Evolutionary conservation across 495 filamentous ascomycete genomes (phyloP), one percentile per base, ranked within the genome.

Genomic region (Podospora comata): DNA sequence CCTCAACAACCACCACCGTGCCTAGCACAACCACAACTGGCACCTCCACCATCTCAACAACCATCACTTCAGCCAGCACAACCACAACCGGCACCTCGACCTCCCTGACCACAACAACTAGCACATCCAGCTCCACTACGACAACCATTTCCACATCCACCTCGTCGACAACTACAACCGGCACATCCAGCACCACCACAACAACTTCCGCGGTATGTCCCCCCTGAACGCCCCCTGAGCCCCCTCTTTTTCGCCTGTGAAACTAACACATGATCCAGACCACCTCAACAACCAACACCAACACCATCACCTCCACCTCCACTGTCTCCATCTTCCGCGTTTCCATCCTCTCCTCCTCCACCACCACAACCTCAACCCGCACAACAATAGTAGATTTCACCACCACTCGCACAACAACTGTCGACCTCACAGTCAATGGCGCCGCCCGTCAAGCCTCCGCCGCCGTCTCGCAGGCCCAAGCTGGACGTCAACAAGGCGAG

Each of bases 321-420:
- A 58, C 55, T 11, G 39, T 48, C 39, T 48, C 39, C 39, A 16
- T 48, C 39, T 13, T 48, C 39, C 39, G 39, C 39, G 7, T 48
- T 11, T 15, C 55, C 11, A 32, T 27, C 16, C 11, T 27, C 16
- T 27, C 23, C 19, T 18, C 28, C 11, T 32, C 20, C 30, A 18
- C 61, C 7, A 19, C 30, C 32, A 53, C 61, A 23, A 61, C 27
- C 59, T 20, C 7, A 32, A 62, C 60, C 60, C 20, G 18, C 60
- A 58, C 23, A 1, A 58, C 55, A 9, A 2, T 26, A 4, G 55
- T 58, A 7, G 55, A 58, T 11, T 20, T 58, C 55, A 58, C 55
- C 55, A 58, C 55, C n/a, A 58, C 55, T 4, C 55, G 55, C 4
- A 58, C 55, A 19, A 58, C 55, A 20, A 58, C 55, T n/a, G 55